Base-by-base conservation (phyloP, 164 flowering plant genomes). In the Buxus sempervirens region DNA sequence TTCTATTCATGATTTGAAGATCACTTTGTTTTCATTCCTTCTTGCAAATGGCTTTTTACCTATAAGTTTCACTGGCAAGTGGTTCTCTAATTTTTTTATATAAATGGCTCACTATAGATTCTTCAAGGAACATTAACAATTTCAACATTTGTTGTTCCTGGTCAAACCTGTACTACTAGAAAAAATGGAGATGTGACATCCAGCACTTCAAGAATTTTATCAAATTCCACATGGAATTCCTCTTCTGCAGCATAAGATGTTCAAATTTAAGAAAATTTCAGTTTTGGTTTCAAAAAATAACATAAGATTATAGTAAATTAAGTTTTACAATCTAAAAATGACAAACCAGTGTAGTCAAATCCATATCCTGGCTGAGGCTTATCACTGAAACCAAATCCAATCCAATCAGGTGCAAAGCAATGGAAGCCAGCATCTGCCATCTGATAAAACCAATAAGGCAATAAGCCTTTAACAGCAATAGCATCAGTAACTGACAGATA, bases 331-430 rank as follows among this genome's bases (percentile, higher is more conserved):
- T 42, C 20, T 5, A 24, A 21, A 73, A 64, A 8, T 21, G 21
- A 70, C 68, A 72, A 70, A 90, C 98, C 98, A 75, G 96, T 95
- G 73, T 91, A 90, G 60, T 87, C 67, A 76, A 90, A 95, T 58
- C 90, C 98, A 81, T 91, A 95, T 77, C 96, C 96, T 49, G 96
- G 85, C 75, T 89, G 91, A 54, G 99, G 97, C 81, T 91, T 86
- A 75, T 95, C 99, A 81, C 97, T 95, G 81, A 95, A 92, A 72
- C 99, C 99, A 80, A 92, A 95, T 74, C 99, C 99, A 77, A 92
- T 83, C 97, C 99, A 95, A 76, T 95, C 99, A 79, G 97, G 99
- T 67, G 99, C 99, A 75, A 88, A 68, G 80, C 97, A 95, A 76
- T 89, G 96, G 77, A 92, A 95, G n/a, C 99, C 99, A 78, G 78